Evolutionary conservation across 2,329 filamentous ascomycete genomes (phyloP).

Genomic region (Nothophoma quercina): DNA sequence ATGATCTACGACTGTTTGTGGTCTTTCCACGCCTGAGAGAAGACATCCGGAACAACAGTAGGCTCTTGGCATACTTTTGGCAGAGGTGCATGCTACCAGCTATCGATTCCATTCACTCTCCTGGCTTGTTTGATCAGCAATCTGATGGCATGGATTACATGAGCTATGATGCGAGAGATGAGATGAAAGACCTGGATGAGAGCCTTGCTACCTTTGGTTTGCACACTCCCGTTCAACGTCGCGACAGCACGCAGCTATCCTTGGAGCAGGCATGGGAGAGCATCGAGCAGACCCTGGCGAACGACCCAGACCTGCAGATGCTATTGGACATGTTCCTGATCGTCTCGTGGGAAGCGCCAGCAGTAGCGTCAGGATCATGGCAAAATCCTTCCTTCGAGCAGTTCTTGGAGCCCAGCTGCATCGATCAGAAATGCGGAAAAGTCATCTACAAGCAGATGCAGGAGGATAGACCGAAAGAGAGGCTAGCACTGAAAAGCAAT

Average conservation of each 20-base stretch:
- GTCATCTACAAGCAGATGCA: background rate
- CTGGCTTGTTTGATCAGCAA: background rate
- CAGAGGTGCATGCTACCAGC: conserved; percentile 14
- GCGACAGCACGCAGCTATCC: conserved; percentile 1
- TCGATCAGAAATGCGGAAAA: conserved; percentile 2
- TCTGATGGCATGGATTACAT: conserved; percentile 10
- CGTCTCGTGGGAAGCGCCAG: conserved; percentile 11
- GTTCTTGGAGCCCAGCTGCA: background rate
- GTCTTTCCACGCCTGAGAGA: conserved; percentile 3
- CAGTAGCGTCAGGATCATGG: conserved; percentile 4
- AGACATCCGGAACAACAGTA: conserved; percentile 12
- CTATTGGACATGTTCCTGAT: conserved; percentile 12
- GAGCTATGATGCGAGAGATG: conserved; percentile 1
- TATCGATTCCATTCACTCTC: conserved; percentile 5
- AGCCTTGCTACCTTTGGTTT: conserved; percentile 7
- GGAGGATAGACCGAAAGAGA: conserved; percentile 1
- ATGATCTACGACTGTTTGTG: conserved; percentile 12
- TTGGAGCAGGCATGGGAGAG: conserved; percentile 10
- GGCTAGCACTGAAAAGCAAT: background rate
- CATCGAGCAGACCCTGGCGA: conserved; percentile 1
- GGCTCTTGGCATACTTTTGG: conserved; percentile 10
- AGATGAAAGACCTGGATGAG: conserved; percentile 7
- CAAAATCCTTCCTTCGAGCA: conserved; percentile 3
- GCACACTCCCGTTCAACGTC: conserved; percentile 7
- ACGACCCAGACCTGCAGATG: background rate